A percentile compares a stretch with the other conserved stretches of the same genome.
Conservation (phyloP, 352 stramenopile genomes). For the Phytophthora lateralis region DNA sequence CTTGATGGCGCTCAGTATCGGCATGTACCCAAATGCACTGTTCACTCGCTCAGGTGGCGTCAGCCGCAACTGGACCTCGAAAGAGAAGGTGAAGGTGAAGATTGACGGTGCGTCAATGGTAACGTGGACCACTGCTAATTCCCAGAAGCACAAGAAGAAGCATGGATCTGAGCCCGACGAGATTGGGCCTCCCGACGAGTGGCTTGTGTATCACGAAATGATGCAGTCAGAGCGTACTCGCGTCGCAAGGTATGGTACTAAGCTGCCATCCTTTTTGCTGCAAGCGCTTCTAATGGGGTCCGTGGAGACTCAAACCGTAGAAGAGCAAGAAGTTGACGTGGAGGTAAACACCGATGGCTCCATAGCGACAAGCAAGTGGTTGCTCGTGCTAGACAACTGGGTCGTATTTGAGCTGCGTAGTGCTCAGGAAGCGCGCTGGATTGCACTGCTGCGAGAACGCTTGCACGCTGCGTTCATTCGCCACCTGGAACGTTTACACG, state of each 20-base stretch:
- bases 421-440: conserved; percentile 46
- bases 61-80: conserved; percentile 75
- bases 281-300: conserved; percentile 71
- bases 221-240: conserved; percentile 77
- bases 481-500: conserved; percentile 69
- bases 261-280: conserved; percentile 62
- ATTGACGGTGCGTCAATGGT: conserved; percentile 67
- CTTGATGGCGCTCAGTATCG: conserved; percentile 68
- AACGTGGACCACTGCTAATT: conserved; percentile 29
- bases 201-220: conserved; percentile 87
- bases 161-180: conserved; percentile 29
- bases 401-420: conserved; percentile 64
- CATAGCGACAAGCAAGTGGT: conserved; percentile 33
- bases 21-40: conserved; percentile 81
- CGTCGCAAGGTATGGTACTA: conserved; percentile 73
- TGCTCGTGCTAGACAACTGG: conserved; percentile 78
- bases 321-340: conserved; percentile 29
- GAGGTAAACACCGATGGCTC: conserved; percentile 15
- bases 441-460: conserved; percentile 60
- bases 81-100: conserved; percentile 84
- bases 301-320: conserved; percentile 37
- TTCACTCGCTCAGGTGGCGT: conserved; percentile 42
- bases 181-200: conserved; percentile 46
- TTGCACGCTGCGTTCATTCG: conserved; percentile 67
- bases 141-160: conserved; percentile 34